Conservation (phyloP, 2,329 filamentous ascomycete species). For the Graphiopsis chlorocephala region DNA sequence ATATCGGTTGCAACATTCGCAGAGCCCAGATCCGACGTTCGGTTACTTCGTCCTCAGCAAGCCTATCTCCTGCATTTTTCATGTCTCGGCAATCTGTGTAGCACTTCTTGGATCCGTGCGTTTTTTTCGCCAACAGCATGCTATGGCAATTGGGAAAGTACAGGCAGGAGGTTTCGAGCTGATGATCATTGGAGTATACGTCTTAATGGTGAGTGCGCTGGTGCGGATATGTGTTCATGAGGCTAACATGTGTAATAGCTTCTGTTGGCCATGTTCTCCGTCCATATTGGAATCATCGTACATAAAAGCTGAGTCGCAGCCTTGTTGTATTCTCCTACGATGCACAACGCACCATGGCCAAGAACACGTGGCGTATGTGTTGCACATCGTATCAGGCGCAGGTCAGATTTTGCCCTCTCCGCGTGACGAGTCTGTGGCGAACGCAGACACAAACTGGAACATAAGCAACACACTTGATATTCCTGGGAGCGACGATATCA, state of each 20-base stretch:
- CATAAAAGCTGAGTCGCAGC: slow-evolving; percentile 13
- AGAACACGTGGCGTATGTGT: neutral
- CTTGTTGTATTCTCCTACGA: neutral
- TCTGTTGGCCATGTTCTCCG: slow-evolving; percentile 23
- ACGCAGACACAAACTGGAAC: neutral
- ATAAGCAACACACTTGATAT: neutral
- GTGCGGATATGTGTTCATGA: neutral
- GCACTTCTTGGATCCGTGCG: slow-evolving; percentile 55
- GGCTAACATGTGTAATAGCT: slow-evolving; percentile 16
- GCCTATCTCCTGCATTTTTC: slow-evolving; percentile 54
- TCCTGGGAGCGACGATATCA: neutral
- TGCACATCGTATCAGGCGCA: neutral
- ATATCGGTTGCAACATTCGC: slow-evolving; percentile 58
- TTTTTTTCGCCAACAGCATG: slow-evolving; percentile 61
- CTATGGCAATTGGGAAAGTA: slow-evolving; percentile 57
- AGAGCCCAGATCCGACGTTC: slow-evolving; percentile 45
- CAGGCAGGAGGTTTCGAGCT: slow-evolving; percentile 60
- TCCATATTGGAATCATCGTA: slow-evolving; percentile 24
- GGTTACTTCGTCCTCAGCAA: slow-evolving; percentile 61
- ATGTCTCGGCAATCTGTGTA: slow-evolving; percentile 49
- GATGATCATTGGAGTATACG: slow-evolving; percentile 45
- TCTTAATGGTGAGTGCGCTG: slow-evolving; percentile 52
- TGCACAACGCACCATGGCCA: neutral
- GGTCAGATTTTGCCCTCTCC: neutral
- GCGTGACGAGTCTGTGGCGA: neutral